Percentiles rank a stretch among this genome's conserved stretches.
Evolutionary conservation across 1,139 yeast genomes (phyloP).

Genomic region (Ogataea hybrid): DNA sequence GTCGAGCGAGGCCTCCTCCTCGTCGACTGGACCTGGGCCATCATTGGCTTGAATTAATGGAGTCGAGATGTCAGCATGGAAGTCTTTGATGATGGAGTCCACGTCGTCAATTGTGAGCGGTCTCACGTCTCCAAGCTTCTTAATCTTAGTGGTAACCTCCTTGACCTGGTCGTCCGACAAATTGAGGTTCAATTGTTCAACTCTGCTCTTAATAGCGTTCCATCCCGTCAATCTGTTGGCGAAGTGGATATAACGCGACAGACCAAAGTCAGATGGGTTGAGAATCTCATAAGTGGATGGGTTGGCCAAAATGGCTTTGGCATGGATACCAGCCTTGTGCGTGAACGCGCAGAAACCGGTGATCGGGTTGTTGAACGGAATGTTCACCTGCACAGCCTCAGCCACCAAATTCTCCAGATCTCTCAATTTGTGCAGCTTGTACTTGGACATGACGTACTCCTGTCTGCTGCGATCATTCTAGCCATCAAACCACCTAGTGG

Average conservation of each 20-base stretch:
- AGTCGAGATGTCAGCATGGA: slow-evolving; percentile 57
- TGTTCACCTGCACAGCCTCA: slow-evolving; percentile 93
- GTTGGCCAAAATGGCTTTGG: slow-evolving; percentile 97
- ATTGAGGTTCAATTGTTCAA: slow-evolving; percentile 89
- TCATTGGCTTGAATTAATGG: slow-evolving; percentile 28
- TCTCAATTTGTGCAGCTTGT: slow-evolving; percentile 93
- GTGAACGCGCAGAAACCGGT: slow-evolving; percentile 99
- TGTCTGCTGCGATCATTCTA: slow-evolving; percentile 97
- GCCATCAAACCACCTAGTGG: slow-evolving; percentile 99
- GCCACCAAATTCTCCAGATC: slow-evolving; percentile 96
- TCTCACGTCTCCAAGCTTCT: slow-evolving; percentile 92
- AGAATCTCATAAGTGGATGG: slow-evolving; percentile 97
- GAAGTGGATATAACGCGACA: slow-evolving; percentile 92
- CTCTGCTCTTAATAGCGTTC: slow-evolving; percentile 98
- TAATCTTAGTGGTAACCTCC: slow-evolving; percentile 91
- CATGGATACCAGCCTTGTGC: slow-evolving; percentile 99
- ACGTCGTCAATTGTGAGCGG: slow-evolving; percentile 95
- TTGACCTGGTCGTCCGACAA: slow-evolving; percentile 91
- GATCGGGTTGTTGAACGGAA: slow-evolving; percentile 98
- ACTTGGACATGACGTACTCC: slow-evolving; percentile 95
- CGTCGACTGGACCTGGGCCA: slow-evolving; percentile 28
- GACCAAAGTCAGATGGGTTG: slow-evolving; percentile 93
- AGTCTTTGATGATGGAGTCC: slow-evolving; percentile 93
- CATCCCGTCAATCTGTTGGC: slow-evolving; percentile 98
- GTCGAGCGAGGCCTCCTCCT: slow-evolving; percentile 26